phyloP scores from a whole-genome alignment of 2,329 filamentous ascomycete species.

The Aspergillus ruber region DNA sequence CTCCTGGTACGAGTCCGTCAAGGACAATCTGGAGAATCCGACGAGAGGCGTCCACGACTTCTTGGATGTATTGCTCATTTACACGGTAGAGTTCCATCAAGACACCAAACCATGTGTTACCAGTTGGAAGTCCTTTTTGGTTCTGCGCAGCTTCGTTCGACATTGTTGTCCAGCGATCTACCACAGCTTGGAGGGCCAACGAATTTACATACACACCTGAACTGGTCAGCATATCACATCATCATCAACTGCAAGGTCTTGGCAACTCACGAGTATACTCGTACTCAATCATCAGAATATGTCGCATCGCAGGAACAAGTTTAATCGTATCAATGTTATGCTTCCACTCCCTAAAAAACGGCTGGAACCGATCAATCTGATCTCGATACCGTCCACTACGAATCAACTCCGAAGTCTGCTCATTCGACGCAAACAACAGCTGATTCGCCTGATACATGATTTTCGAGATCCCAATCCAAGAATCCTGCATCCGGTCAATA shows the following conservation, averaged over 20 bases:
- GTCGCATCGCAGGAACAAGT: constrained; percentile 53
- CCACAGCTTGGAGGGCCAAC: constrained; percentile 85
- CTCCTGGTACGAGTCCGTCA: constrained; percentile 52
- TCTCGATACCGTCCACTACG: constrained; percentile 77
- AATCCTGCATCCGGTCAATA: constrained; percentile 63
- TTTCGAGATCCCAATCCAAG: constrained; percentile 89
- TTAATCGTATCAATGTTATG: constrained; percentile 73
- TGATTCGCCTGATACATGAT: constrained; percentile 89
- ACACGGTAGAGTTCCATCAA: constrained; percentile 47
- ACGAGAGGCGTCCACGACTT: constrained; percentile 56
- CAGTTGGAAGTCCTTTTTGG: constrained; percentile 22
- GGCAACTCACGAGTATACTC: constrained; percentile 74
- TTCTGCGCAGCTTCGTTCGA: constrained; percentile 33
- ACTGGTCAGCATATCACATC: constrained; percentile 8
- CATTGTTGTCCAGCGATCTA: constrained; percentile 82
- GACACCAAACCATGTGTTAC: constrained; percentile 31
- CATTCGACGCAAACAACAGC: constrained; percentile 76
- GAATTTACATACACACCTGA: constrained; percentile 76
- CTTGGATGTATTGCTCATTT: constrained; percentile 56
- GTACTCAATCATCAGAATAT: constrained; percentile 88
- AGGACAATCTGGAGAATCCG: constrained; percentile 55
- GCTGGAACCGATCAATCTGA: constrained; percentile 73
- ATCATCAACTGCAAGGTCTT: neutral
- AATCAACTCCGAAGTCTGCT: constrained; percentile 83
- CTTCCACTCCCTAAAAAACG: constrained; percentile 71